Evolutionary conservation across 225 moss, liverwort and hornwort species (phyloP).

Genomic region (Rhytidiadelphus loreus): DNA sequence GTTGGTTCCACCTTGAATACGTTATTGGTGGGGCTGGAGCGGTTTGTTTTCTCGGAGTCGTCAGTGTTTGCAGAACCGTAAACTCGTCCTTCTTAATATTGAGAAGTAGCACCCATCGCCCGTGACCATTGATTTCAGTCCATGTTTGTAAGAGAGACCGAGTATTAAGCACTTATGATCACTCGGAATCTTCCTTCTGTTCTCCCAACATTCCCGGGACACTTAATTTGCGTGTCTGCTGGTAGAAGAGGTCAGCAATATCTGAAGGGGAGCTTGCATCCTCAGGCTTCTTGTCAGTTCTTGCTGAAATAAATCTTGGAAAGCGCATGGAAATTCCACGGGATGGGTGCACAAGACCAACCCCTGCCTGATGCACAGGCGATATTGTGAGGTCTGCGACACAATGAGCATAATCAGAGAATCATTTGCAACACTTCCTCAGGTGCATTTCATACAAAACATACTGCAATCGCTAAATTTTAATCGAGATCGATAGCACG

Average conservation of each 20-base stretch:
- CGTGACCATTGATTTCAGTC: not conserved
- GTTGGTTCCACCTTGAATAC: not conserved
- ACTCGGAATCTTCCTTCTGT: conserved; percentile 23
- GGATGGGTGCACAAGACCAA: conserved; percentile 70
- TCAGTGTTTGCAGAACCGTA: not conserved
- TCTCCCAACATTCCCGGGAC: conserved; percentile 24
- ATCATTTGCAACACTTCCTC: not conserved
- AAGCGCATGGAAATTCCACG: conserved; percentile 91
- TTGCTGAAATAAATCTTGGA: conserved; percentile 67
- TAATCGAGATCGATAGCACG: not conserved
- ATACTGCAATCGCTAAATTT: not conserved
- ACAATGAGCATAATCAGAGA: not conserved
- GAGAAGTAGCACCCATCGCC: not conserved
- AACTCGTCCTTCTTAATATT: not conserved
- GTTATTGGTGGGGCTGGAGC: not conserved
- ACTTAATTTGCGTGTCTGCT: conserved; percentile 70
- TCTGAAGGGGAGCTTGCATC: conserved; percentile 61
- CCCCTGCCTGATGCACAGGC: conserved; percentile 83
- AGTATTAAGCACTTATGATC: not conserved
- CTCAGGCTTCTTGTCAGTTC: conserved; percentile 77
- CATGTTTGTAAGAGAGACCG: not conserved
- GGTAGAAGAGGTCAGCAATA: conserved; percentile 67
- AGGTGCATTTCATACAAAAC: not conserved
- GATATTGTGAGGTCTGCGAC: conserved; percentile 82
- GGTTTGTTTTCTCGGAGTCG: not conserved